These are phyloP conservation scores for Fraxinus baroniana DNA, from an alignment of 305 asterid genomes.

Conservation along the genomic window DNA sequence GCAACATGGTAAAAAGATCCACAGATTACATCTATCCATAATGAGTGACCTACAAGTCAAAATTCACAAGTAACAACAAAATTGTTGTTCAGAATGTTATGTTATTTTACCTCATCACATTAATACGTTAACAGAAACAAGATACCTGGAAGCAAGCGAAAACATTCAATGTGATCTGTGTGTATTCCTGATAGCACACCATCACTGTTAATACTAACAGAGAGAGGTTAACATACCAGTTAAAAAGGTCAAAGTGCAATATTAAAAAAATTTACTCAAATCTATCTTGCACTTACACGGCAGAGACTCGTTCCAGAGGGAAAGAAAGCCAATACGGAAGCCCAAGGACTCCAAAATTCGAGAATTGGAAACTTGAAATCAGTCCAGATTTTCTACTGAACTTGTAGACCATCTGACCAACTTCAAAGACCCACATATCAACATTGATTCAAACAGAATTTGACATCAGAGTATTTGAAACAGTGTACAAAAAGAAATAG, in stretches of 20 bases:
- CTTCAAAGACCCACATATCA: slow-evolving; percentile 53
- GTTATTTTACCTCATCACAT: background rate
- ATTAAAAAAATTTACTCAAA: slow-evolving; percentile 4
- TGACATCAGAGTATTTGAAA: background rate
- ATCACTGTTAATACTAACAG: slow-evolving; percentile 40
- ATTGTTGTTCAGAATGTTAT: background rate
- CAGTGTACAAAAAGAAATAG: slow-evolving; percentile 15
- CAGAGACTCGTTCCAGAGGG: slow-evolving; percentile 63
- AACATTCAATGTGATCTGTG: slow-evolving; percentile 53
- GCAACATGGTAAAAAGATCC: background rate
- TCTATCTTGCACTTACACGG: slow-evolving; percentile 47
- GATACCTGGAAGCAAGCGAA: slow-evolving; percentile 77
- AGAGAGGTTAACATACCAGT: slow-evolving; percentile 19
- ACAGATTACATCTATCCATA: background rate
- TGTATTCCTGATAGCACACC: slow-evolving; percentile 38
- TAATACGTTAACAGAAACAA: slow-evolving; percentile 8
- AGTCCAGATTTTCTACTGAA: slow-evolving; percentile 51
- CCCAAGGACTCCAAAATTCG: slow-evolving; percentile 78
- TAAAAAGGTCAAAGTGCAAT: slow-evolving; percentile 23
- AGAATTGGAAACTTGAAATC: slow-evolving; percentile 50
- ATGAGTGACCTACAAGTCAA: slow-evolving; percentile 2
- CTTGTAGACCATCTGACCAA: slow-evolving; percentile 68
- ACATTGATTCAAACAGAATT: slow-evolving; percentile 24
- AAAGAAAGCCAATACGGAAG: slow-evolving; percentile 81
- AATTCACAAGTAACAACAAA: slow-evolving; percentile 15